Evolutionary conservation across 352 stramenopile genomes (phyloP), one percentile per base, ranked within the genome.

Genomic region (Plasmopara muralis): DNA sequence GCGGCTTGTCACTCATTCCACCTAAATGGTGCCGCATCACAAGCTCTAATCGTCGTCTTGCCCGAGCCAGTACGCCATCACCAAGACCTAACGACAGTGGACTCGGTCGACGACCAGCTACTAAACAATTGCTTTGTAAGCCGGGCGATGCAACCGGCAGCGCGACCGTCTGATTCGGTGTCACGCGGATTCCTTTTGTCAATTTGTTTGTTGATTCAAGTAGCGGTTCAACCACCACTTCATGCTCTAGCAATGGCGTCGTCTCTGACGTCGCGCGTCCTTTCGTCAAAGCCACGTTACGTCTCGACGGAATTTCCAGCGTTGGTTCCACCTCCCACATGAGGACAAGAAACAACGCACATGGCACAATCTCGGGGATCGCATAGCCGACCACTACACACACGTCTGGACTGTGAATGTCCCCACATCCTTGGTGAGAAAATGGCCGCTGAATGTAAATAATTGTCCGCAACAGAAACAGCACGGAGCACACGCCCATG

Each of bases 311-410:
- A 39, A 90, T 72, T 50, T 84, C 70, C 30, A 89, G 56, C 37
- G 79, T 70, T 10, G 83, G 79, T 44, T 93, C 80, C 29, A 91
- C 80, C 28, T 93, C 73, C 78, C 78, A 89, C 83, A 93, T 91
- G n/a, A 93, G 60, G 41, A 87, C 60, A 0, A 93, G 55, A 51
- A 93, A 93, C n/a, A 91, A 60, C 39, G 63, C 57, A 50, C 76
- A 85, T 0, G 83, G 80, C 20, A 91, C 59, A 42, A 89, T 66
- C 58, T 93, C 83, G 0, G 80, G 78, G 0, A 93, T 60, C 5
- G 63, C 71, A 41, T 91, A 89, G 14, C 80, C 83, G 9, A 93
- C 64, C 18, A 87, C 47, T 15, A 93, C 67, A 53, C 80, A 93
- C 15, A 75, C 60, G 38, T 88, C 70, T 1, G 76, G 42, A 51